Conservation (phyloP, 331 rosid species). For the Pyrus hybrid region DNA sequence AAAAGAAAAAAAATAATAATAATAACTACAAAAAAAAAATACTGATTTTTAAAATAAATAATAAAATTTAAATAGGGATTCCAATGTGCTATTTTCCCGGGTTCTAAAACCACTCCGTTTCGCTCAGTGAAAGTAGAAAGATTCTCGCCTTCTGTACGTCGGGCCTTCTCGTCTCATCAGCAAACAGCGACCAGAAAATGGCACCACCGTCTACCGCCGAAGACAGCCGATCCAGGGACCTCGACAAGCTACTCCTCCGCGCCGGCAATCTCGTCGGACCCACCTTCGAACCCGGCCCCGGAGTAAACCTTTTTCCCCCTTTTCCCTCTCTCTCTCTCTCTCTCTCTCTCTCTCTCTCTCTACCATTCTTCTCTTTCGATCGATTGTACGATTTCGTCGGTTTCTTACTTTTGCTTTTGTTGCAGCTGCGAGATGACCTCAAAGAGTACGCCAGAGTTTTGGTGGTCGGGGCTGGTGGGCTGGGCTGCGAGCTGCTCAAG, state of each 20-base stretch:
- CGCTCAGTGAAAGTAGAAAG: too few species aligned
- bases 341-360: background rate
- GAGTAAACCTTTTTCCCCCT: conserved; percentile 20
- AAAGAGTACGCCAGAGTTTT: conserved; percentile 57
- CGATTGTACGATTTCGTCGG: background rate
- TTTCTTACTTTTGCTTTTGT: background rate
- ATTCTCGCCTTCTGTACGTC: too few species aligned
- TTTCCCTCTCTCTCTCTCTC: background rate
- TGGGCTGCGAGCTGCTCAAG: conserved; percentile 89
- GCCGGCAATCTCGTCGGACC: conserved; percentile 80
- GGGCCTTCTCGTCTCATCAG: background rate
- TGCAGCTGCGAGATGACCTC: conserved; percentile 68
- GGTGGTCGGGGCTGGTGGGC: conserved; percentile 88
- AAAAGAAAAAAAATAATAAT: too few species aligned
- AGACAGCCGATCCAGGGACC: conserved; percentile 84
- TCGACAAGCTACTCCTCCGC: conserved; percentile 84
- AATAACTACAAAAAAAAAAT: too few species aligned
- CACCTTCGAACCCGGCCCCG: conserved; percentile 73
- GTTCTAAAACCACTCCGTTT: too few species aligned
- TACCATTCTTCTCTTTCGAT: background rate
- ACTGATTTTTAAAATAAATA: too few species aligned
- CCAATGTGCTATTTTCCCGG: too few species aligned
- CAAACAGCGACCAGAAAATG: conserved; percentile 23
- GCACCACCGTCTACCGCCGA: conserved; percentile 16
- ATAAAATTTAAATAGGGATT: too few species aligned